phyloP scores from a whole-genome alignment of 1,139 yeast species.

The Magnusiomyces suaveolens region DNA sequence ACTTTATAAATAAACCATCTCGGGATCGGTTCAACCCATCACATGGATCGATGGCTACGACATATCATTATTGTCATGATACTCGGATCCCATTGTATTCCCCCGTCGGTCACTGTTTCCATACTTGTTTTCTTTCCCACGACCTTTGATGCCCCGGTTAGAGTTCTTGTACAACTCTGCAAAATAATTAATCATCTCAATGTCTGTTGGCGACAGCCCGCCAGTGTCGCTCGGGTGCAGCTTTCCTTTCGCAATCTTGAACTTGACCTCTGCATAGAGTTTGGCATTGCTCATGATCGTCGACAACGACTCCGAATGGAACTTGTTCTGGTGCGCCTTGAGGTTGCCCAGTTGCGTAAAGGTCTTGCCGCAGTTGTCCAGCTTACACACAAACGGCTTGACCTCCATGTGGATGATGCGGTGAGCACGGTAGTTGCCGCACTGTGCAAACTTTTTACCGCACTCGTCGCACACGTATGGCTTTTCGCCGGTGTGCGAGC shows the following conservation, averaged over 20 bases:
- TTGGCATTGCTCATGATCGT: constrained; percentile 43
- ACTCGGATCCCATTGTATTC: not conserved
- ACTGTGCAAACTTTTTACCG: constrained; percentile 66
- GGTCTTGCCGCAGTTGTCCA: constrained; percentile 74
- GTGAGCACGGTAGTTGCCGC: constrained; percentile 86
- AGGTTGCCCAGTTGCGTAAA: constrained; percentile 88
- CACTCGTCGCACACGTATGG: constrained; percentile 74
- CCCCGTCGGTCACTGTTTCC: constrained; percentile 6
- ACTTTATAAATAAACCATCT: too few relatives aligned
- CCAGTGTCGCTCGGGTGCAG: constrained; percentile 47
- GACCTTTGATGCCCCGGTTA: constrained; percentile 82
- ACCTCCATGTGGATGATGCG: constrained; percentile 67
- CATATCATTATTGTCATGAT: too few relatives aligned
- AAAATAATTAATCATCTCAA: constrained; percentile 63
- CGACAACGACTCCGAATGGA: constrained; percentile 64
- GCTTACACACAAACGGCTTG: constrained; percentile 69
- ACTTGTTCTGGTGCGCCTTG: constrained; percentile 87
- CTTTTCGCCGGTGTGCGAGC: constrained; percentile 82
- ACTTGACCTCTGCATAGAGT: constrained; percentile 18
- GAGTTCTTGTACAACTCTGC: constrained; percentile 75
- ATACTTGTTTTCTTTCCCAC: constrained; percentile 48
- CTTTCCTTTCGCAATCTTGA: constrained; percentile 11
- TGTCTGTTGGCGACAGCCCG: constrained; percentile 53
- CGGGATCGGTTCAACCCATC: too few relatives aligned
- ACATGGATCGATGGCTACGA: too few relatives aligned